Evolutionary conservation across 108 stramenopile species (phyloP).

Genomic region (Pinguiococcus pyrenoidosus): DNA sequence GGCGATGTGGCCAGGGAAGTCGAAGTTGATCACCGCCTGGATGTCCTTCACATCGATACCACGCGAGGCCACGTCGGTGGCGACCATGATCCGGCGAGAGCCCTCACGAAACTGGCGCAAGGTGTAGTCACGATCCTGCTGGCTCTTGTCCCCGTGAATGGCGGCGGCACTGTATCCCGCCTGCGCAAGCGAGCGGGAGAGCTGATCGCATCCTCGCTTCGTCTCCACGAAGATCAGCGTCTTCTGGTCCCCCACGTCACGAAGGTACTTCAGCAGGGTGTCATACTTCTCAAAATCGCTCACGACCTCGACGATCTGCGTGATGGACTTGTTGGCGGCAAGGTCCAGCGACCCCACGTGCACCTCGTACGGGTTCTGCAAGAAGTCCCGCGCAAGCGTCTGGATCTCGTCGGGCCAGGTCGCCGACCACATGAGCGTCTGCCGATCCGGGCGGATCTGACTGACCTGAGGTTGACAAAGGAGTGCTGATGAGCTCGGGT

Average conservation of each 20-base stretch:
- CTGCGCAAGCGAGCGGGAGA: constrained; percentile 63
- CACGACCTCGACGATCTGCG: constrained; percentile 80
- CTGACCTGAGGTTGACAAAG: too few relatives aligned
- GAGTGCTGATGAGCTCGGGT: too few relatives aligned
- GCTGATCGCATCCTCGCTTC: constrained; percentile 90
- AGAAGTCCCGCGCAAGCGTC: constrained; percentile 78
- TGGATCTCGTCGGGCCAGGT: constrained; percentile 97
- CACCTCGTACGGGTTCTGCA: constrained; percentile 43
- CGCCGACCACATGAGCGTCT: constrained; percentile 97
- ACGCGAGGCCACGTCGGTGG: constrained; percentile 97
- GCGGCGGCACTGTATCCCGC: constrained; percentile 78
- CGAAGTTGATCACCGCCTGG: constrained; percentile 80
- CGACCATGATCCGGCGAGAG: constrained; percentile 68
- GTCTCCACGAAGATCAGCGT: constrained; percentile 94
- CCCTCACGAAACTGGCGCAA: constrained; percentile 83
- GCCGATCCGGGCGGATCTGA: constrained; percentile 91
- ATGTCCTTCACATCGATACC: constrained; percentile 93
- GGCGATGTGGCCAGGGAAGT: constrained; percentile 69
- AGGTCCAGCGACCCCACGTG: constrained; percentile 90
- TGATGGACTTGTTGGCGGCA: constrained; percentile 89
- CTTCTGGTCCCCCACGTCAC: constrained; percentile 58
- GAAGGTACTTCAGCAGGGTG: constrained; percentile 37
- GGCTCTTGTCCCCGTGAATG: constrained; percentile 97
- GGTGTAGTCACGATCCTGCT: constrained; percentile 93
- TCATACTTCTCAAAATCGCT: constrained; percentile 77